Conservation (phyloP, 495 filamentous ascomycete species). For the Daldinia loculata region DNA sequence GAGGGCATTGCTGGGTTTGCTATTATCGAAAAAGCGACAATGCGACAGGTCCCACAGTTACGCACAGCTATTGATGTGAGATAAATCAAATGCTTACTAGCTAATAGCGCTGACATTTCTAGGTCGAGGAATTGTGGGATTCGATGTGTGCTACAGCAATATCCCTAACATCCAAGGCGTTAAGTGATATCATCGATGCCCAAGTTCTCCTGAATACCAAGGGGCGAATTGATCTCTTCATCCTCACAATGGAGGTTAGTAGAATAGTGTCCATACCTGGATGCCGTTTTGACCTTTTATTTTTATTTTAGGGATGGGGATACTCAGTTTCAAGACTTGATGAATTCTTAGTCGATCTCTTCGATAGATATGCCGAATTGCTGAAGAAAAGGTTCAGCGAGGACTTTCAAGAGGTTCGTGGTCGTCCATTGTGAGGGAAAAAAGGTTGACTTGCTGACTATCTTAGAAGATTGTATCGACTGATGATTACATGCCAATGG, state of each 20-base stretch:
- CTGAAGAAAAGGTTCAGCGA: slow-evolving; percentile 89
- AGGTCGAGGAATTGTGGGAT: slow-evolving; percentile 98
- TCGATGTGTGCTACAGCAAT: slow-evolving; percentile 94
- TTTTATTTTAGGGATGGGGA: slow-evolving; percentile 72
- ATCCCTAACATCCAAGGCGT: slow-evolving; percentile 75
- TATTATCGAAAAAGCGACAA: slow-evolving; percentile 93
- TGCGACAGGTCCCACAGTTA: slow-evolving; percentile 82
- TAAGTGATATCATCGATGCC: slow-evolving; percentile 80
- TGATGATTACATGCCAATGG: slow-evolving; percentile 99
- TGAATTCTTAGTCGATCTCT: slow-evolving; percentile 81
- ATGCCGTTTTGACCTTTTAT: neutral
- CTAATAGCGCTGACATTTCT: slow-evolving; percentile 39
- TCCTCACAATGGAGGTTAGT: slow-evolving; percentile 92
- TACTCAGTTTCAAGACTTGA: slow-evolving; percentile 86
- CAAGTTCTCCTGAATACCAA: slow-evolving; percentile 91
- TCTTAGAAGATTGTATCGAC: slow-evolving; percentile 87
- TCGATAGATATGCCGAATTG: slow-evolving; percentile 92
- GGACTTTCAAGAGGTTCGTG: slow-evolving; percentile 86
- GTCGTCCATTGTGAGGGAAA: slow-evolving; percentile 65
- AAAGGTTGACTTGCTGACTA: slow-evolving; percentile 74
- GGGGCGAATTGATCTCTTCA: slow-evolving; percentile 89
- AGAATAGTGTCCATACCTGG: neutral
- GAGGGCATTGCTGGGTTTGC: slow-evolving; percentile 97
- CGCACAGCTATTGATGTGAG: slow-evolving; percentile 84
- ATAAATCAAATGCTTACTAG: slow-evolving; percentile 7